Evolutionary conservation across 2,329 filamentous ascomycete species (phyloP), one percentile per base, ranked within the genome.

Genomic region (Stachybotrys echinatus): DNA sequence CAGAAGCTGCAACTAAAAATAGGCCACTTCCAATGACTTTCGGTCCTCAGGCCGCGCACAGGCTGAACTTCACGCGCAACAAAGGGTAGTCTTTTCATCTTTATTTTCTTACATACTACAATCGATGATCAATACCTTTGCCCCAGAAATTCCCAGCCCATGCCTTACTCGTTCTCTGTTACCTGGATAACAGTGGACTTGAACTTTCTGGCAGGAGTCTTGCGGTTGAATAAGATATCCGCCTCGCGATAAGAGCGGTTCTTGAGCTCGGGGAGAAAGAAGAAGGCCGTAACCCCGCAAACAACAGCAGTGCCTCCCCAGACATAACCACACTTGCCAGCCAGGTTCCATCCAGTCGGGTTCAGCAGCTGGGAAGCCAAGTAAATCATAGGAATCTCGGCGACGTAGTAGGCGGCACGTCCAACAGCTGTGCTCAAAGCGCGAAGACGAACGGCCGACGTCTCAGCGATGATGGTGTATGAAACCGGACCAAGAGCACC

Each of bases 301-400:
- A 74, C 61, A 4, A 61, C 22, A 5, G 69, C 70, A 5, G 73
- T 74, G 2, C 66, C 60, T 2, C 68, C 73, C 73, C 72, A 76
- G n/a, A 76, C 67, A 50, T 70, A 75, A 2, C 72, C 73, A 50
- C 71, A 74, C 62, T 75, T 74, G 31, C 72, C 73, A 0, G 65
- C 68, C 12, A 72, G 55, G 48, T 72, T 67, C 62, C 68, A 69
- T 12, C 66, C 66, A 0, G 66, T 69, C 0, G 64, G 58, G 55
- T 72, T 72, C 6, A 73, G 61, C 59, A 72, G 66, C 52, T 62
- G 55, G 5, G 66, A 67, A 2, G 67, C 58, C n/a, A 72, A 59
- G 49, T 62, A 70, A 48, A 70, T 71, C 65, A 69, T 69, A 22
- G 68, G 67, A 37, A 71, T 71, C 46, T 71, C 68, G 6, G 66